Percentiles rank a stretch among this genome's conserved stretches.
Evolutionary conservation across 1,284 basidiomycete genomes (phyloP).

Genomic region (Pseudozyma hubeiensis): DNA sequence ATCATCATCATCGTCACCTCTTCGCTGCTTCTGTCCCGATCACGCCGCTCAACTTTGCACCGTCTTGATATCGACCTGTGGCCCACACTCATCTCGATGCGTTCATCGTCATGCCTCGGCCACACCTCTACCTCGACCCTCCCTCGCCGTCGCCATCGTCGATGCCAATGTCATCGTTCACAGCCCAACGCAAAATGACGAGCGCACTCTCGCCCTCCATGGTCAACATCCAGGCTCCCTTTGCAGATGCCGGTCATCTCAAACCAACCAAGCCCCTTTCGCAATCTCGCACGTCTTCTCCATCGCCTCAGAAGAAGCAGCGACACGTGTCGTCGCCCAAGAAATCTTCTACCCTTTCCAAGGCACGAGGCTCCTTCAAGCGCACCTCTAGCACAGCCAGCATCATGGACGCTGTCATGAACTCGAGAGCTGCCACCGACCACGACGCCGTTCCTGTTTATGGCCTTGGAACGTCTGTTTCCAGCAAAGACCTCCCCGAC

Average conservation of each 20-base stretch:
- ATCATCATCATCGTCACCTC: constrained; percentile 9
- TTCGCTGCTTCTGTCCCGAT: neutral
- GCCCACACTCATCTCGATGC: too few relatives aligned
- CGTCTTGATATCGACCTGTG: neutral
- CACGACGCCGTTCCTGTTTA: constrained; percentile 25
- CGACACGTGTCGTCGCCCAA: constrained; percentile 27
- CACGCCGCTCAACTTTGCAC: neutral
- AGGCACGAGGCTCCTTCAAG: constrained; percentile 24
- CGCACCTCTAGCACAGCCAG: constrained; percentile 42
- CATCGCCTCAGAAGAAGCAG: constrained; percentile 48
- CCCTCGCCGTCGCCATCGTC: constrained; percentile 25
- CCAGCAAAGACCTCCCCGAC: constrained; percentile 16
- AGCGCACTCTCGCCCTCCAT: constrained; percentile 47
- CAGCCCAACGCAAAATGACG: constrained; percentile 28
- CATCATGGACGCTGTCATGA: constrained; percentile 52
- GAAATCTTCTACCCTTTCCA: constrained; percentile 19
- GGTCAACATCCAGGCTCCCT: constrained; percentile 46
- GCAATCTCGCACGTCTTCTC: constrained; percentile 29
- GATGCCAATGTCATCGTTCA: constrained; percentile 5
- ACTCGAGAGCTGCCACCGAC: constrained; percentile 43
- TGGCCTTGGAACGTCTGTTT: constrained; percentile 8
- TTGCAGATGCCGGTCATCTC: constrained; percentile 48
- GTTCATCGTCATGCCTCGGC: constrained; percentile 16
- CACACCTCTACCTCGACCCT: constrained; percentile 18
- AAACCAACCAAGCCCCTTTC: constrained; percentile 13